A percentile compares a stretch with the other conserved stretches of the same genome.
These are phyloP conservation scores for Pugionium cornutum DNA, from an alignment of 345 rosid species.

Conservation along the genomic window DNA sequence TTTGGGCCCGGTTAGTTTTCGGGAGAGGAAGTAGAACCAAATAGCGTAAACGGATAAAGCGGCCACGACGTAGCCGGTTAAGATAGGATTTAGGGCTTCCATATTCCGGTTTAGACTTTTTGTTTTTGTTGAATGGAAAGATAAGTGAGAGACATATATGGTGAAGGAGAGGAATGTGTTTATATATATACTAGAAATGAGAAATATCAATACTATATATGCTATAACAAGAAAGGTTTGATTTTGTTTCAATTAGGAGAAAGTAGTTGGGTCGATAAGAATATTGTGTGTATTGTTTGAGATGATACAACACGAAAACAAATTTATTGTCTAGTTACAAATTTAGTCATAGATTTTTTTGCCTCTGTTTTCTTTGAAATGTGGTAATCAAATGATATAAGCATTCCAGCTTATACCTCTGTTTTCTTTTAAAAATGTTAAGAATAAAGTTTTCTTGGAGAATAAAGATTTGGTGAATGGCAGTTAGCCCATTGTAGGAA, in stretches of 20 bases:
- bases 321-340: conserved; percentile 4
- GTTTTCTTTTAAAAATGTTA: no score
- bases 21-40: conserved; percentile 72
- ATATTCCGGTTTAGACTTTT: conserved; percentile 38
- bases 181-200: conserved; percentile 22
- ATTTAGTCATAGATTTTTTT: neutral
- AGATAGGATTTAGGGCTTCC: conserved; percentile 47
- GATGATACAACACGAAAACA: conserved; percentile 34
- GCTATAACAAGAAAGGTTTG: conserved; percentile 39
- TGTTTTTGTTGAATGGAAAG: conserved; percentile 19
- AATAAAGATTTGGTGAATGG: conserved; percentile 38
- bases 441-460: neutral
- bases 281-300: conserved; percentile 23
- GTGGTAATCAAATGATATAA: no score
- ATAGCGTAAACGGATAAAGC: conserved; percentile 52
- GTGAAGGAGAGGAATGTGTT: conserved; percentile 30
- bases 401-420: no score
- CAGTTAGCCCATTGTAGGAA: conserved; percentile 41
- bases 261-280: conserved; percentile 72
- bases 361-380: neutral
- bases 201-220: conserved; percentile 1
- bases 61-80: conserved; percentile 45
- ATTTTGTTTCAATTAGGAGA: conserved; percentile 49
- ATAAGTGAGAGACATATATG: conserved; percentile 21
- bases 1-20: conserved; percentile 67